These are phyloP conservation scores for Penicillium glabrum DNA, from an alignment of 2,329 filamentous ascomycete genomes.

Conservation along the genomic window DNA sequence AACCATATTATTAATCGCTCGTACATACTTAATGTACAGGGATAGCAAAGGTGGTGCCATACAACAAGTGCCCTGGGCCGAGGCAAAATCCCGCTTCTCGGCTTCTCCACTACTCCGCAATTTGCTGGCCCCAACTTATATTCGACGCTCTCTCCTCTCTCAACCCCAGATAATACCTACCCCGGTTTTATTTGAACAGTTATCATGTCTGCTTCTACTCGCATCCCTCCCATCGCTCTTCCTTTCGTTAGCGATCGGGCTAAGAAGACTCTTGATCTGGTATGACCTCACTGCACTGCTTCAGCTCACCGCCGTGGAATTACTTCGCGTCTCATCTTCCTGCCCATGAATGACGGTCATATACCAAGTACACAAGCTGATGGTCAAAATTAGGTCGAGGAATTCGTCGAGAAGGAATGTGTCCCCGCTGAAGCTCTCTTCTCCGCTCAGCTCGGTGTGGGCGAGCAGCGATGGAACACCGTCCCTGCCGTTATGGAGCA, in stretches of 20 bases:
- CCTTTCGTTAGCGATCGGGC: constrained; percentile 78
- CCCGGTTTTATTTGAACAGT: neutral
- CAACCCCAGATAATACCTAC: neutral
- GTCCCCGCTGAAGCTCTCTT: constrained; percentile 81
- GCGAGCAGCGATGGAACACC: constrained; percentile 72
- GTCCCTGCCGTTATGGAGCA: constrained; percentile 84
- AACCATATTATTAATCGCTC: neutral
- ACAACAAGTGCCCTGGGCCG: constrained; percentile 14
- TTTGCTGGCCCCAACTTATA: constrained; percentile 21
- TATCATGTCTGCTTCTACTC: constrained; percentile 51
- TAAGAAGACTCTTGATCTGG: constrained; percentile 77
- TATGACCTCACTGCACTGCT: constrained; percentile 29
- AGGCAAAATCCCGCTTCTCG: constrained; percentile 28
- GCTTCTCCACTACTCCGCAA: constrained; percentile 35
- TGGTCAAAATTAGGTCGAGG: constrained; percentile 65
- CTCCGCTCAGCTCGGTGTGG: constrained; percentile 74
- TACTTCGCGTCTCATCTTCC: no score
- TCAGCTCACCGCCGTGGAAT: neutral
- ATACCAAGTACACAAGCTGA: constrained; percentile 1
- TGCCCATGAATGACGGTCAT: neutral
- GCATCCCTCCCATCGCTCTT: constrained; percentile 59
- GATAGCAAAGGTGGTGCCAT: neutral
- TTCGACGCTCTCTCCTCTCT: neutral
- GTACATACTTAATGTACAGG: neutral
- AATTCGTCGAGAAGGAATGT: constrained; percentile 96